Evolutionary conservation across 768 basidiomycete species (phyloP), one percentile per base, ranked within the genome.

Genomic region (Collybiopsis confluens): DNA sequence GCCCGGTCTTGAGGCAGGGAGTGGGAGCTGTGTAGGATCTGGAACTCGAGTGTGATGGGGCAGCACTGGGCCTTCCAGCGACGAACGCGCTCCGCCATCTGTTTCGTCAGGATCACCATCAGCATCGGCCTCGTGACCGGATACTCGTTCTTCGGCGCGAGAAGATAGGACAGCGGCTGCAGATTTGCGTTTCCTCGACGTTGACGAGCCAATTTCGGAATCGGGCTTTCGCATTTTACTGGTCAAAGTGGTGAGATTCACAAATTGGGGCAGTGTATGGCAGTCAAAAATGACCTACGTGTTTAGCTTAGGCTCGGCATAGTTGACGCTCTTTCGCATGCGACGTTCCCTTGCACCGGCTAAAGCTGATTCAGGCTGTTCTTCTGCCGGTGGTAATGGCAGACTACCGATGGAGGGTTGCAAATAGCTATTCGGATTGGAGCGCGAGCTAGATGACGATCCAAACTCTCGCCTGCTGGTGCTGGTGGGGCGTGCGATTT

Each of bases 211-310:
- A 26, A 77, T 70, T 13, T 67, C 66, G 16, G 79, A 72, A 59
- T 89, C 88, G 9, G 90, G 90, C 69, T 92, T 92, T 42, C 90
- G 85, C 90, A 92, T 92, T 81, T 92, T 92, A 61, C 56, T 59
- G 45, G 55, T n/a, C n/a, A n/a, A n/a, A n/a, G n/a, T n/a, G n/a
- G n/a, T n/a, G n/a, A n/a, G n/a, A n/a, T n/a, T n/a, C n/a, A n/a
- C n/a, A n/a, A n/a, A n/a, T n/a, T n/a, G n/a, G n/a, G n/a, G n/a
- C n/a, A n/a, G n/a, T n/a, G n/a, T 40, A 3, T 18, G 21, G 28
- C 26, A 24, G 26, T 8, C 48, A 18, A 21, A 45, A 30, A 41
- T 6, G 38, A 81, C 84, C 48, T 64, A 90, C 89, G 89, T 92
- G 66, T 92, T 92, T 21, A 93, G 76, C 64, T 92, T 93, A 10